Percentiles rank a stretch among this genome's conserved stretches.
Conservation (phyloP, 495 filamentous ascomycete species). For the Podospora pseudoanserina region DNA sequence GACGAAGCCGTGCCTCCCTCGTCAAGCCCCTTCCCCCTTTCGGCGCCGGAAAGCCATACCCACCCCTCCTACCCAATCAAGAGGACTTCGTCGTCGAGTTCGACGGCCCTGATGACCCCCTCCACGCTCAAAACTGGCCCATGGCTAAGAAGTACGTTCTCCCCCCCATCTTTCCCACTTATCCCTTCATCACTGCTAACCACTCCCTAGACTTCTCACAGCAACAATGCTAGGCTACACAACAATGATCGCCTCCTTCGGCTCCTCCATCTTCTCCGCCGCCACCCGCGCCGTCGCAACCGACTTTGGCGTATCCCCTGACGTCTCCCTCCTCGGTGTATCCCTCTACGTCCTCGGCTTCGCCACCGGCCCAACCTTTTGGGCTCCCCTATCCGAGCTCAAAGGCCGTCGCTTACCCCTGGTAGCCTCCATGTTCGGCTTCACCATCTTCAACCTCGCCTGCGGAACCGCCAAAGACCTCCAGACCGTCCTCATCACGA, state of each 20-base stretch:
- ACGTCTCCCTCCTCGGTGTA: conserved; percentile 63
- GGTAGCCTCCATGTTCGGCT: conserved; percentile 70
- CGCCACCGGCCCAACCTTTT: conserved; percentile 60
- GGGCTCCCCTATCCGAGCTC: conserved; percentile 76
- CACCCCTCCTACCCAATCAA: conserved; percentile 63
- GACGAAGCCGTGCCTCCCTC: conserved; percentile 42
- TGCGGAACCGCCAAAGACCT: conserved; percentile 73
- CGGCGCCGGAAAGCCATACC: conserved; percentile 75
- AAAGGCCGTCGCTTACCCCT: conserved; percentile 70
- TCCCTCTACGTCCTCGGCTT: conserved; percentile 71
- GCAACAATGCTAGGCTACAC: conserved; percentile 74
- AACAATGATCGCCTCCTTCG: conserved; percentile 72
- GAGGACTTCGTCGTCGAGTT: conserved; percentile 91
- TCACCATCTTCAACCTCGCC: conserved; percentile 69
- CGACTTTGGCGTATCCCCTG: conserved; percentile 53
- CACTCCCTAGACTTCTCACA: conserved; percentile 50
- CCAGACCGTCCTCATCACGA: conserved; percentile 76
- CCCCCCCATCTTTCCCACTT: conserved; percentile 10
- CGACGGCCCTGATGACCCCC: conserved; percentile 70
- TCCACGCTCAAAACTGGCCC: conserved; percentile 83
- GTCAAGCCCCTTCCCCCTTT: conserved; percentile 56
- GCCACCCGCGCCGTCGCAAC: conserved; percentile 52
- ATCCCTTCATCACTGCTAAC: conserved; percentile 21
- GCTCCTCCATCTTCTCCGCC: conserved; percentile 64
- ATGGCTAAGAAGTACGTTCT: conserved; percentile 64